Base-by-base conservation (phyloP, 345 rosid genomes). In the Hevea brasiliensis region DNA sequence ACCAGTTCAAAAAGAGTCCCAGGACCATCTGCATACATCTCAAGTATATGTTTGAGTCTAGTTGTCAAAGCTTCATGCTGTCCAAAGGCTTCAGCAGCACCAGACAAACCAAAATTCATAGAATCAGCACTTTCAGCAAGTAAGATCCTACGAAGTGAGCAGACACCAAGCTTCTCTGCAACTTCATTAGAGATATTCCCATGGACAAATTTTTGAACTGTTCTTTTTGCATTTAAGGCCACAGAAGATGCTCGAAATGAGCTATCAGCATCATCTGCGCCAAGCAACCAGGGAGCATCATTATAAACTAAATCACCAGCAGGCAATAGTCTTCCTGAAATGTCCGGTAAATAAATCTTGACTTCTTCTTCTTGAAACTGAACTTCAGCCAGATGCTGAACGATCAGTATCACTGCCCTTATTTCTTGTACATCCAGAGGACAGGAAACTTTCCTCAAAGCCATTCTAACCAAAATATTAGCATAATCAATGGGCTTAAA, bases 1-100 rank as follows among this genome's bases (percentile, higher is more conserved):
- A 94, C 90, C 77, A 91, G 85, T 85, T 94, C 98, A 79, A 91
- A 94, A 47, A 94, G 96, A 82, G 86, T 84, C 64, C 98, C 98
- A 67, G 97, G 98, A 73, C 98, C 98, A 86, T 94, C 98, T 54
- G 98, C 96, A 85, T 94, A 94, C 98, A 94, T 94, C 80, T 94
- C 97, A 72, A 94, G 92, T 82, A 94, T 94, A 84, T 94, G 98
- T 79, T 85, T 91, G 47, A 94, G 97, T 80, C 98, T 90, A 1
- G 97, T 94, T 62, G 98, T 94, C 87, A 94, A 87, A 66, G 97
- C 94, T 80, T 94, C 98, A 84, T 94, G 98, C 82, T 94, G 98
- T 65, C 98, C 98, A 84, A 94, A 94, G 53, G 98, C 98, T 88
- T 94, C 98, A 75, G 96, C 93, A 70, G 97, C 97, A 68, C 98